phyloP scores from a whole-genome alignment of 2,329 filamentous ascomycete genomes.

The Westerdykella aurantiaca region DNA sequence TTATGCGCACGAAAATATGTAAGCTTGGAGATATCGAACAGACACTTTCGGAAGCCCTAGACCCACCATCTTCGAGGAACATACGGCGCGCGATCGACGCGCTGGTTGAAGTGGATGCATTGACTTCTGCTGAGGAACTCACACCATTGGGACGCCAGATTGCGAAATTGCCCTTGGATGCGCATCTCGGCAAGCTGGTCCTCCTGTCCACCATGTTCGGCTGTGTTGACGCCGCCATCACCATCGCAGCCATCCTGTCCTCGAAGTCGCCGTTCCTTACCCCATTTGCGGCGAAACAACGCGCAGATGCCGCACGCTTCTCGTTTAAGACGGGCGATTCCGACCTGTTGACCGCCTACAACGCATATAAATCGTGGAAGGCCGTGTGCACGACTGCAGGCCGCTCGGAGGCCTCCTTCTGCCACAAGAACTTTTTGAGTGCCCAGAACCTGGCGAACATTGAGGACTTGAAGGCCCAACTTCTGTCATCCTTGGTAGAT shows the following conservation, averaged over 20 bases:
- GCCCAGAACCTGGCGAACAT: conserved; percentile 86
- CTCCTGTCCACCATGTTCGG: conserved; percentile 80
- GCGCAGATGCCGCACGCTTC: conserved; percentile 72
- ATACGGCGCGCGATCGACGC: conserved; percentile 90
- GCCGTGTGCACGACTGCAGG: conserved; percentile 66
- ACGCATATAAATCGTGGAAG: conserved; percentile 88
- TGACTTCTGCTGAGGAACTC: conserved; percentile 74
- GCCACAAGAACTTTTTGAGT: conserved; percentile 88
- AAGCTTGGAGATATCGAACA: conserved; percentile 90
- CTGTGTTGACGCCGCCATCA: conserved; percentile 86
- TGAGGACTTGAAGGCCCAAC: conserved; percentile 90
- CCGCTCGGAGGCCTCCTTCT: conserved; percentile 79
- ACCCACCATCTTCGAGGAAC: conserved; percentile 86
- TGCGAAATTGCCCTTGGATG: conserved; percentile 83
- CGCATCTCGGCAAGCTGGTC: conserved; percentile 90
- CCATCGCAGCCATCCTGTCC: conserved; percentile 85
- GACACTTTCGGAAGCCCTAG: conserved; percentile 79
- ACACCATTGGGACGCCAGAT: conserved; percentile 83
- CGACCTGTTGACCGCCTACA: conserved; percentile 87
- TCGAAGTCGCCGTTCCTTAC: conserved; percentile 92
- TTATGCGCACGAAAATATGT: conserved; percentile 95
- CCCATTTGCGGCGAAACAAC: conserved; percentile 74
- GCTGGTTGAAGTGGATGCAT: conserved; percentile 83
- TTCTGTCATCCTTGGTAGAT: conserved; percentile 78
- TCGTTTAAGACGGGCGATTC: conserved; percentile 82